phyloP scores from a whole-genome alignment of 1,139 yeast genomes.

The Komagataea norvegica region DNA sequence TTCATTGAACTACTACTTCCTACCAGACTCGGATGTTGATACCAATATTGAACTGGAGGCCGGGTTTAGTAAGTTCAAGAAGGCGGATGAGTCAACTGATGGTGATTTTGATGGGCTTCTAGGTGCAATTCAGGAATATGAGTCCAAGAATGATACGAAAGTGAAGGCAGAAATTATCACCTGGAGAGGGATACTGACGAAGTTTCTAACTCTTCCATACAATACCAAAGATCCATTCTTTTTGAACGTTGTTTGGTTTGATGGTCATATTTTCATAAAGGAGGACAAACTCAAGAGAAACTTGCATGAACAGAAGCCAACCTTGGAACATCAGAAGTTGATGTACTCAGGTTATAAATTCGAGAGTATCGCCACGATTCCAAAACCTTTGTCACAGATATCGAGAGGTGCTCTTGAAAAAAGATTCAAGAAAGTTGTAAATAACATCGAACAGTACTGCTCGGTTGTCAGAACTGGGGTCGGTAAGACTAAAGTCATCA shows the following conservation, averaged over 20 bases:
- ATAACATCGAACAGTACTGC: slow-evolving; percentile 70
- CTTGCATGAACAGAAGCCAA: slow-evolving; percentile 20
- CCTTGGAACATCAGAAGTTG: slow-evolving; percentile 42
- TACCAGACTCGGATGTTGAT: slow-evolving; percentile 64
- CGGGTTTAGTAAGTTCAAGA: slow-evolving; percentile 58
- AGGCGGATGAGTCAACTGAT: slow-evolving; percentile 47
- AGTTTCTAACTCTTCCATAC: slow-evolving; percentile 58
- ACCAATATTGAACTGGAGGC: slow-evolving; percentile 52
- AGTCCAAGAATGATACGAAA: slow-evolving; percentile 43
- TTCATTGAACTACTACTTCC: slow-evolving; percentile 61
- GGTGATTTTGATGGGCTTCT: slow-evolving; percentile 60
- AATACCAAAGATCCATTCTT: slow-evolving; percentile 53
- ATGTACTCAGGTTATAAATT: slow-evolving; percentile 79
- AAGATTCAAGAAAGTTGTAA: slow-evolving; percentile 53
- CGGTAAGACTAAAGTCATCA: slow-evolving; percentile 60
- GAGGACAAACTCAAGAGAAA: slow-evolving; percentile 41
- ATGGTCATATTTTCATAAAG: slow-evolving; percentile 83
- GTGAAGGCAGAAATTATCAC: slow-evolving; percentile 65
- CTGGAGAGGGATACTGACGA: slow-evolving; percentile 79
- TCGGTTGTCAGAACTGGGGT: slow-evolving; percentile 80
- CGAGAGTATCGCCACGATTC: slow-evolving; percentile 71
- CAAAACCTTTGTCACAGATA: slow-evolving; percentile 70
- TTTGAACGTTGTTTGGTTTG: slow-evolving; percentile 59
- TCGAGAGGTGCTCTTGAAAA: slow-evolving; percentile 63
- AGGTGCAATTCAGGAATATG: slow-evolving; percentile 50